Conservation (phyloP, 768 basidiomycete genomes). For the Cubamyces sp. region DNA sequence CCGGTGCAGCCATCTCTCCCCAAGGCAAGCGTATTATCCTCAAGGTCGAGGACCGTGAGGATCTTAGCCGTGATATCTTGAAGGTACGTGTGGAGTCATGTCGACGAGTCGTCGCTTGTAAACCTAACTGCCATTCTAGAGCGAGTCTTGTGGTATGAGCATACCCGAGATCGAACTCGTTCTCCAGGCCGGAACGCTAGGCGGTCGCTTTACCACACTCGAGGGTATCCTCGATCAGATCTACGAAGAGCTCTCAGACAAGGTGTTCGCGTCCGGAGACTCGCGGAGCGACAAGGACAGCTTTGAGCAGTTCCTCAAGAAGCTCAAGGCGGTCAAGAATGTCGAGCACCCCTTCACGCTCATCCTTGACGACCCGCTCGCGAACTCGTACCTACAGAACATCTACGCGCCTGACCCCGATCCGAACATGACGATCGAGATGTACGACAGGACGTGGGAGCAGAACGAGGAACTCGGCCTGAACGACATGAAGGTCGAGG, state of each 20-base stretch:
- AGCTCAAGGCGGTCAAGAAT: conserved; percentile 80
- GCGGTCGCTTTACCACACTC: conserved; percentile 95
- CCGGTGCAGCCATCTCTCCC: conserved; percentile 85
- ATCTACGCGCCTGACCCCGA: conserved; percentile 97
- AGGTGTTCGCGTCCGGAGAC: conserved; percentile 80
- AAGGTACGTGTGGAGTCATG: conserved; percentile 59
- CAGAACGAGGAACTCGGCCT: conserved; percentile 96
- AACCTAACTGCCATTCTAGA: conserved; percentile 48
- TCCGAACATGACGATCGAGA: conserved; percentile 85
- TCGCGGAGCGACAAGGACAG: conserved; percentile 53
- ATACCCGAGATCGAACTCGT: conserved; percentile 96
- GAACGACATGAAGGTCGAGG: conserved; percentile 87
- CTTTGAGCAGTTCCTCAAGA: conserved; percentile 78
- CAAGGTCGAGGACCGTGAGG: conserved; percentile 90
- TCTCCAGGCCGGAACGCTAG: conserved; percentile 90
- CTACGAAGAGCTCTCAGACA: conserved; percentile 91
- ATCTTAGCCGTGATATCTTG: conserved; percentile 89
- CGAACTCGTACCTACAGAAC: conserved; percentile 96
- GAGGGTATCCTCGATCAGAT: conserved; percentile 95
- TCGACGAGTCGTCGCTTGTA: background rate
- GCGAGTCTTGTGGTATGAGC: conserved; percentile 86
- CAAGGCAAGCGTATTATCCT: conserved; percentile 87
- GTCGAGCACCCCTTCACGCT: conserved; percentile 85
- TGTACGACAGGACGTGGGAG: conserved; percentile 82
- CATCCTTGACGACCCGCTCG: conserved; percentile 93